These are phyloP conservation scores for Taphrina pruni DNA, from an alignment of 1,139 yeast genomes.

Conservation along the genomic window DNA sequence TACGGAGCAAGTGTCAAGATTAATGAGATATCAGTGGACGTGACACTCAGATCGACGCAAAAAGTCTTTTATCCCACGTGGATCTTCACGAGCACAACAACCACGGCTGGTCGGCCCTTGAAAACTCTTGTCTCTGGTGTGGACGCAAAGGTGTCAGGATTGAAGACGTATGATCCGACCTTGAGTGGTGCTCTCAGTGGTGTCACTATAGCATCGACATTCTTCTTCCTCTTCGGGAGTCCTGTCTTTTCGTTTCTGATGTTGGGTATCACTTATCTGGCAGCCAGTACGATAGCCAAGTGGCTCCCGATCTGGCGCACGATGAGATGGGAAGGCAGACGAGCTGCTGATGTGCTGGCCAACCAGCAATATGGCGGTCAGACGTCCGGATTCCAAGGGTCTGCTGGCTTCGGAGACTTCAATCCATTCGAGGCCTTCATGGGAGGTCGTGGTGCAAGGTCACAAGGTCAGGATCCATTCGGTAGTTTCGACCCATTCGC, in stretches of 20 bases:
- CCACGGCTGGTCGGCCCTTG: constrained; percentile 20
- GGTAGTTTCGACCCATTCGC: constrained; percentile 24
- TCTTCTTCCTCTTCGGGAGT: constrained; percentile 23
- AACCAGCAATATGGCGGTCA: constrained; percentile 24
- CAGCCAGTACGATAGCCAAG: constrained; percentile 25
- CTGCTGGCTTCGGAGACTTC: constrained; percentile 24
- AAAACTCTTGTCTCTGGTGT: constrained; percentile 28
- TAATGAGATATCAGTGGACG: constrained; percentile 24
- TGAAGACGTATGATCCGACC: constrained; percentile 32
- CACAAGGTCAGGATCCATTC: constrained; percentile 10
- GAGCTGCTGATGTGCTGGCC: constrained; percentile 36
- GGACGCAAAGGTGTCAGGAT: constrained; percentile 24
- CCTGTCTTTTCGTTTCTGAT: constrained; percentile 19
- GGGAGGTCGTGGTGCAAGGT: constrained; percentile 16
- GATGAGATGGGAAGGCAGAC: constrained; percentile 30
- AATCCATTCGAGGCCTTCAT: constrained; percentile 39
- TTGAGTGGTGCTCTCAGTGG: constrained; percentile 25
- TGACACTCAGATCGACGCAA: constrained; percentile 8
- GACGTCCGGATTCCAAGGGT: constrained; percentile 12
- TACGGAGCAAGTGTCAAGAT: constrained; percentile 38
- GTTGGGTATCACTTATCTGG: constrained; percentile 17
- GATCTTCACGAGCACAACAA: constrained; percentile 17
- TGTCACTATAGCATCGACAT: constrained; percentile 1
- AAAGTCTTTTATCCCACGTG: constrained; percentile 26
- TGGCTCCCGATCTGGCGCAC: constrained; percentile 34